Evolutionary conservation across 495 filamentous ascomycete species (phyloP), one percentile per base, ranked within the genome.

Genomic region (Penicillium antarcticum): DNA sequence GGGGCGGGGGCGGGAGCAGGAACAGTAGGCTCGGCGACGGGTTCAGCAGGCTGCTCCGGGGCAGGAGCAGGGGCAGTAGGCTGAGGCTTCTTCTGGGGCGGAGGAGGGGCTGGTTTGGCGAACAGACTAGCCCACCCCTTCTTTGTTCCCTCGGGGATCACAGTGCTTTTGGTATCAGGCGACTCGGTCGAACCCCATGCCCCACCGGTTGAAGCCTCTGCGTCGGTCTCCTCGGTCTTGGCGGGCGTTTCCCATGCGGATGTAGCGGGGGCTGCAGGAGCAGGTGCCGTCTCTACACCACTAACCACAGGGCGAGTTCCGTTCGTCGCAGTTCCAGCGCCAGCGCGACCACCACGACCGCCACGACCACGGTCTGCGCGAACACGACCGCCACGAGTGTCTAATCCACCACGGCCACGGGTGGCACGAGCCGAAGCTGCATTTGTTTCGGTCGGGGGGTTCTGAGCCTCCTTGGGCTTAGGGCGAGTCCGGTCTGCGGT

Each of bases 401-500:
- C 90, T 55, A 80, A 72, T 54, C 81, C 84, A 64, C 80, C 80
- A 60, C 89, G 73, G 52, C 79, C 81, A 60, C 82, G 86, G 51
- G 80, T 81, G 47, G 81, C 84, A 63, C 91, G 83, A 45, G 68
- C 62, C 5, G 83, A 69, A 59, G 80, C 70, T 52, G 65, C 45
- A 52, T 63, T 58, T 41, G 68, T 49, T 53, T 74, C 76, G 54
- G 76, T 67, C 14, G 78, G 74, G 46, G 82, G 76, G 44, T 73
- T 76, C 58, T 79, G 70, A 38, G 78, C 65, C 48, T 94, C 87
- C 75, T 95, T 92, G 51, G 80, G 73, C 79, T 96, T 99, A 44
- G 92, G 82, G 55, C 85, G 86, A 58, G 82, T 79, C 55, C 88
- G 79, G 64, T 94, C 88, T 71, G 91, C 89, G 65, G 85, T 87